Evolutionary conservation across 2,329 filamentous ascomycete genomes (phyloP), one percentile per base, ranked within the genome.

Genomic region (Aspergillus sp.): DNA sequence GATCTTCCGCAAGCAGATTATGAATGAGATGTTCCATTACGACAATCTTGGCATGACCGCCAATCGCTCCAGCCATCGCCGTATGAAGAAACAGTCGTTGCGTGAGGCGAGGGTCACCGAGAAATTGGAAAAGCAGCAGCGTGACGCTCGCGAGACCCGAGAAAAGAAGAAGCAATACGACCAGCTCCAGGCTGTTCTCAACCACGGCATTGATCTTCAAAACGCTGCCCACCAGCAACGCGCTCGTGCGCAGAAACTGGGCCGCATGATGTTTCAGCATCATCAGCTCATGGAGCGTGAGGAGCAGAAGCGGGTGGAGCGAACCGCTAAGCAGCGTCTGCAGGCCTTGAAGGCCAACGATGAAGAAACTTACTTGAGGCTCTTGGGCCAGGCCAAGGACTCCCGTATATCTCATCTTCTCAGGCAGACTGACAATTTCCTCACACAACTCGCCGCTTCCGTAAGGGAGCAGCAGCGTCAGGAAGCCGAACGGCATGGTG

Each of bases 271-370:
- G 86, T 74, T 83, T 43, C 66, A 73, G 36, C 88, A 94, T 40
- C 91, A 98, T 60, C 83, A 88, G 63, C 85, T 89, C 58, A 96
- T 98, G 57, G 91, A 98, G 61, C 94, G 94, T 66, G 91, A 98
- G 69, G 91, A 98, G 66, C 89, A 96, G 72, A 96, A 94, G 69
- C 84, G 91, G 42, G 83, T 98, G 45, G 91, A 98, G 67, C 77
- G 91, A 43, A 98, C 89, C 7, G 91, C 91, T 43, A 98, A 98
- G 71, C 91, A 98, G 63, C 91, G 91, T 95, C 79, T 98, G 45
- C 89, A 96, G 63, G 91, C 91, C 40, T 74, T 98, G 58, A 96
- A 95, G 67, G 89, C 91, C 51, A 93, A 98, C 78, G 91, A 98
- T 60, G 91, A 98, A 67, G 91, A 96, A 66, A 93, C 91, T 1